These are phyloP conservation scores for Leptodontidium sp. DNA, from an alignment of 2,329 filamentous ascomycete species.

Conservation along the genomic window DNA sequence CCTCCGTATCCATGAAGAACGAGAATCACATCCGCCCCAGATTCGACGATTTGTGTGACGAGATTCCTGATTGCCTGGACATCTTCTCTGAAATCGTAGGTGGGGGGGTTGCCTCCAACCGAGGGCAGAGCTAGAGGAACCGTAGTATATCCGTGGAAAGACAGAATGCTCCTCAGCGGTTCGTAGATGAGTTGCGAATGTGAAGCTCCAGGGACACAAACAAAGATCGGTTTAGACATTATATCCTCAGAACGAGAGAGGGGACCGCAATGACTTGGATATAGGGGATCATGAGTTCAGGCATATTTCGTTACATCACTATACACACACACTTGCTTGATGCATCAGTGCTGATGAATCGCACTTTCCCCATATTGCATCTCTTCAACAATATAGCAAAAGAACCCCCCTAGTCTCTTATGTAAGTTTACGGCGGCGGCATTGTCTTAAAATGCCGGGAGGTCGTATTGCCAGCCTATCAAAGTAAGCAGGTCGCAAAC, in stretches of 20 bases:
- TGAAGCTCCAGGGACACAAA: constrained; percentile 52
- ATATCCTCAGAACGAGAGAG: constrained; percentile 19
- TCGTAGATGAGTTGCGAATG: constrained; percentile 50
- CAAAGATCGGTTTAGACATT: constrained; percentile 48
- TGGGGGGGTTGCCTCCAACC: constrained; percentile 45
- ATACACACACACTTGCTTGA: constrained; percentile 20
- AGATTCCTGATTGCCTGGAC: constrained; percentile 48
- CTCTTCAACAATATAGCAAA: constrained; percentile 26
- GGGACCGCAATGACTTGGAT: constrained; percentile 7
- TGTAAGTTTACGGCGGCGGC: constrained; percentile 33
- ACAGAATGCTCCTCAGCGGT: constrained; percentile 47
- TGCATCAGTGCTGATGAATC: constrained; percentile 31
- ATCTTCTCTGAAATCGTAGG: constrained; percentile 50
- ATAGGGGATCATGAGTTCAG: constrained; percentile 19
- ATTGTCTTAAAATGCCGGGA: constrained; percentile 18
- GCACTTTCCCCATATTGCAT: constrained; percentile 25
- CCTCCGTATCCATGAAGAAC: constrained; percentile 42
- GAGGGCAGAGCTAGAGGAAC: constrained; percentile 49
- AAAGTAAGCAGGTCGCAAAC: constrained; percentile 24
- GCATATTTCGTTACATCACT: constrained; percentile 21
- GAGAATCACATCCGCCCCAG: constrained; percentile 46
- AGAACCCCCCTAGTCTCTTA: constrained; percentile 23
- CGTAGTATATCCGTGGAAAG: constrained; percentile 45
- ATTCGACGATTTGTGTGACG: constrained; percentile 45
- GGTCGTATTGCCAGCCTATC: constrained; percentile 25